Conservation (phyloP, 1,284 basidiomycete genomes). For the Coriolopsis trogii region DNA sequence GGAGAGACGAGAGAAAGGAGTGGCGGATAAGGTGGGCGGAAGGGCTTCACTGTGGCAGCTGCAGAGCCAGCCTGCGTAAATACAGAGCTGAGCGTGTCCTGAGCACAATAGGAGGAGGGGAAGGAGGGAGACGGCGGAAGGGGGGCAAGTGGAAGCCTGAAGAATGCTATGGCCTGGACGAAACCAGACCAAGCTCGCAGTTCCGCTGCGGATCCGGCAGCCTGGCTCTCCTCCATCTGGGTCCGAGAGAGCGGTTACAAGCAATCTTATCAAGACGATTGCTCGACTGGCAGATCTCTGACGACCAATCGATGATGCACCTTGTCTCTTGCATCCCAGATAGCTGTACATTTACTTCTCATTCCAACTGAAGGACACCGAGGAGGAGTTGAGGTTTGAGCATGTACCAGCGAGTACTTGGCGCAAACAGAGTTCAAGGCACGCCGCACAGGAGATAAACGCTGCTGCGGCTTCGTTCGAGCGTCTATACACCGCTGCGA, state of each 20-base stretch:
- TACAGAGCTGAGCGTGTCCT: constrained; percentile 17
- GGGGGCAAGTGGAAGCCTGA: too few relatives aligned
- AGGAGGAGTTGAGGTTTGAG: too few relatives aligned
- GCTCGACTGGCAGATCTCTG: constrained; percentile 18
- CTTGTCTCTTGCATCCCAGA: neutral
- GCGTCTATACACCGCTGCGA: too few relatives aligned
- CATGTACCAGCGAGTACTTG: too few relatives aligned
- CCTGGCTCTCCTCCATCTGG: neutral
- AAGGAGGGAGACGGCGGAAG: constrained; percentile 2
- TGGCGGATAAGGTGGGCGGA: constrained; percentile 4
- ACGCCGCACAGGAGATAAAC: neutral
- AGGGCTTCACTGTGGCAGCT: constrained; percentile 10
- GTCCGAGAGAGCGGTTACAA: neutral
- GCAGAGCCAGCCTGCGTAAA: constrained; percentile 24
- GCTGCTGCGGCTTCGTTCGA: too few relatives aligned
- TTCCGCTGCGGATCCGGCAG: constrained; percentile 14
- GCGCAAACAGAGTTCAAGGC: too few relatives aligned
- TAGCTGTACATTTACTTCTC: neutral
- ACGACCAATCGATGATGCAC: constrained; percentile 10
- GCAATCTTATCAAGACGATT: constrained; percentile 8
- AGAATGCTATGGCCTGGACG: constrained; percentile 11
- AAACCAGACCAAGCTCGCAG: constrained; percentile 1
- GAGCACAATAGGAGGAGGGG: constrained; percentile 6
- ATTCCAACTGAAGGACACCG: too few relatives aligned
- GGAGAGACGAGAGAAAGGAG: constrained; percentile 14